Evolutionary conservation across 495 filamentous ascomycete genomes (phyloP), one percentile per base, ranked within the genome.

Genomic region (Penicillium diatomitis): DNA sequence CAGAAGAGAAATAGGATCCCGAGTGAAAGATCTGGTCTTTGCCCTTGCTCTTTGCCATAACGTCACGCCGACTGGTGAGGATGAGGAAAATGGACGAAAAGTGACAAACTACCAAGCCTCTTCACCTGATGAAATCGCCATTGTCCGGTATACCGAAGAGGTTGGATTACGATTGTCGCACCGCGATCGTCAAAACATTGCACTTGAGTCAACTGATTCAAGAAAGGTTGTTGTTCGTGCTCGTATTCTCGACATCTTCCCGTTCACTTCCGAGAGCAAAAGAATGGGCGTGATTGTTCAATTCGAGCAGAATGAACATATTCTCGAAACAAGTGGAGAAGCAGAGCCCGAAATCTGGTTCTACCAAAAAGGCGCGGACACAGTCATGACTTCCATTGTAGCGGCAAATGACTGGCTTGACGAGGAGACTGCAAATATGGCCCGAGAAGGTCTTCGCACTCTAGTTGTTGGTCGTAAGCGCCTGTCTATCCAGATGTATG

Each of bases 391-490:
- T 10, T 77, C 85, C 8, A 97, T 99, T 52, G 94, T 99, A 30
- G 86, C 84, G 9, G 78, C 88, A 8, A 96, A 96, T 60, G 92
- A 97, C 72, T 99, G 94, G 94, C 79, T 99, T 3, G 94, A 97
- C 49, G 94, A 99, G 59, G 94, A 99, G 63, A 96, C 91, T 2
- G 87, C 88, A 3, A 99, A 99, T 58, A 97, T 99, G 94, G 94
- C 94, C 3, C 81, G 94, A 12, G 94, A 99, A 70, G 94, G 94
- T 27, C 72, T 99, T 42, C 83, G 94, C 12, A 99, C 94, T 5
- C 77, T 99, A 6, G 94, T 99, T 7, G 83, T 99, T 10, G 94
- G 94, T 35, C 74, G 94, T 38, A 95, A 89, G 63, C 81, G 77
- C 32, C 71, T 99, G 28, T 88, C 88, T 3, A 7, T 62, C 8